A percentile compares a stretch with the other conserved stretches of the same genome.
Conservation (phyloP, 768 basidiomycete species). For the Wakefieldia striispora region DNA sequence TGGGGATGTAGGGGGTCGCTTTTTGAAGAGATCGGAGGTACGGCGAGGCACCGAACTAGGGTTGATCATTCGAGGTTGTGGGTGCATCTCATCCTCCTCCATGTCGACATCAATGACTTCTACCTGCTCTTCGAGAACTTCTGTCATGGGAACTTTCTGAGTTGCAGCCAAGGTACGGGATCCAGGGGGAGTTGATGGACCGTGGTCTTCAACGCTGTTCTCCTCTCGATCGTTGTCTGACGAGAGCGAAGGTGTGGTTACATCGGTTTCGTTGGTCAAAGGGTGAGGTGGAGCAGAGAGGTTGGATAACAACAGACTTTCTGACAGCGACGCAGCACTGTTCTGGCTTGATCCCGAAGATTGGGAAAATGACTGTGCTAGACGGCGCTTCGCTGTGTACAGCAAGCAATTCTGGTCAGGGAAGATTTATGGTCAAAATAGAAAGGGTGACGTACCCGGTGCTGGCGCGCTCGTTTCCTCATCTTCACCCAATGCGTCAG, state of each 20-base stretch:
- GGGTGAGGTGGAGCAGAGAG: constrained; percentile 14
- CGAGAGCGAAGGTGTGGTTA: constrained; percentile 67
- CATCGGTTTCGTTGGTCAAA: constrained; percentile 36
- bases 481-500: constrained; percentile 20
- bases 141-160: not conserved
- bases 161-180: constrained; percentile 21
- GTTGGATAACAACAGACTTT: constrained; percentile 28
- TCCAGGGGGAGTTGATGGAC: constrained; percentile 51
- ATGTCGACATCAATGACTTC: constrained; percentile 41
- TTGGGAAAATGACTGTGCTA: constrained; percentile 28
- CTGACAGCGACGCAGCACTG: constrained; percentile 12
- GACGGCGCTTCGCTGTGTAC: constrained; percentile 38
- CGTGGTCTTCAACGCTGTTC: constrained; percentile 44
- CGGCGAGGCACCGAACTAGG: constrained; percentile 12
- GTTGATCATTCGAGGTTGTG: constrained; percentile 7
- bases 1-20: constrained; percentile 64
- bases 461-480: constrained; percentile 30
- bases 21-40: constrained; percentile 47
- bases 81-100: constrained; percentile 18
- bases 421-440: not conserved
- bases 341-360: constrained; percentile 17
- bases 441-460: constrained; percentile 32
- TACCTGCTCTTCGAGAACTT: constrained; percentile 10
- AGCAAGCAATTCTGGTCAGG: not conserved
- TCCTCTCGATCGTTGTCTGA: constrained; percentile 67